These are phyloP conservation scores for Fonsecaea nubica DNA, from an alignment of 2,329 filamentous ascomycete genomes.

Conservation along the genomic window DNA sequence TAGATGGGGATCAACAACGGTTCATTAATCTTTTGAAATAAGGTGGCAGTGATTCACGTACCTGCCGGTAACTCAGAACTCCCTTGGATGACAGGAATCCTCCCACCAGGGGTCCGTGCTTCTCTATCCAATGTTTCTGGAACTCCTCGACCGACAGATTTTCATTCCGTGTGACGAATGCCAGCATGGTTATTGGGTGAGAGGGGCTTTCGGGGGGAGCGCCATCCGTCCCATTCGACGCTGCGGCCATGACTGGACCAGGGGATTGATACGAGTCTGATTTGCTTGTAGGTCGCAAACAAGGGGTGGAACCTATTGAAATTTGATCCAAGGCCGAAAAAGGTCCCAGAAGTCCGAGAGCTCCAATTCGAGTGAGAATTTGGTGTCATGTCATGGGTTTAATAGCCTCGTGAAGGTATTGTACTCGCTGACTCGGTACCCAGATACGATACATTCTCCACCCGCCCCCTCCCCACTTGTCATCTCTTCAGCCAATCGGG, in stretches of 20 bases:
- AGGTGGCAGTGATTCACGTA: not conserved
- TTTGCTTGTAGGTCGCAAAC: conserved; percentile 4
- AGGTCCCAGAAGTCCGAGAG: not conserved
- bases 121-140: conserved; percentile 17
- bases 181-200: conserved; percentile 1
- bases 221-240: not conserved
- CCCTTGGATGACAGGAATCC: conserved; percentile 1
- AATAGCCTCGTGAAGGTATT: conserved; percentile 4
- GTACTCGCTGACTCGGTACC: not conserved
- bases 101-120: conserved; percentile 14
- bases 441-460: not conserved
- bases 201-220: not conserved
- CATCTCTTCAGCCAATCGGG: conserved; percentile 6
- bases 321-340: conserved; percentile 4
- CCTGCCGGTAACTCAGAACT: conserved; percentile 14
- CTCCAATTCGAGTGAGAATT: too few relatives aligned
- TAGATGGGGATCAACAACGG: conserved; percentile 15
- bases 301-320: not conserved
- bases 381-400: not conserved
- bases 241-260: not conserved
- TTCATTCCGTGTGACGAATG: conserved; percentile 9
- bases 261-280: conserved; percentile 6
- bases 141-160: conserved; percentile 7
- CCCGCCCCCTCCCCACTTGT: not conserved
- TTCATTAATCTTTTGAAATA: not conserved